Base-by-base conservation (phyloP, 2,329 filamentous ascomycete species). In the Botrytis paeoniae region DNA sequence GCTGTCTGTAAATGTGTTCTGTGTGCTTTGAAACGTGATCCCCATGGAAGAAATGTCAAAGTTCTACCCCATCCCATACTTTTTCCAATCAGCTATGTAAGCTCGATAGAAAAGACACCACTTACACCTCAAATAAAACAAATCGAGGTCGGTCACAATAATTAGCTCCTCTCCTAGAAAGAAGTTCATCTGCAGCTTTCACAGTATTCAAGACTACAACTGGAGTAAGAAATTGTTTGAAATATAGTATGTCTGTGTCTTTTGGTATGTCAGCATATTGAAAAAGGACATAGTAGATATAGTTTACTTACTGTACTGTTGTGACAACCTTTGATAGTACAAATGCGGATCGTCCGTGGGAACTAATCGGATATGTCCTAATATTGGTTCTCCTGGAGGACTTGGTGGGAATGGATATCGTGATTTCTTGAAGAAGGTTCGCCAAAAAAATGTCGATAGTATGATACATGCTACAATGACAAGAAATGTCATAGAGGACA, bases 61-160 rank as follows among this genome's bases (percentile, higher is more conserved):
- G 85, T 85, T 59, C 82, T 82, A 32, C 81, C 79, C 85, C 85
- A 86, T 35, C 84, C 84, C 75, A 78, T 77, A 41, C 70, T 71
- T 10, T 54, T 25, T 25, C 4, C 32, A 14, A 39, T 51, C n/a
- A 51, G 62, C 41, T 9, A 39, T 14, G 60, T 29, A 35, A 43
- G 51, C 25, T 32, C 8, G 20, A 57, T 4, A 25, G 39, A 25
- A n/a, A 43, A 18, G 4, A 61, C 7, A 29, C 16, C 18, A 45
- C 70, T 61, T 66, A 78, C 75, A 76, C 75, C 63, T 78, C 77
- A 66, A 78, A 77, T 10, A 78, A 51, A 25, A 83, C 81, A 74
- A 86, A 86, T n/a, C 82, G 81, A 14, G 85, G 85, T 2, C 85
- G 76, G 75, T 85, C 83, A 45, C 79, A 80, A 75, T 85, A 86